Evolutionary conservation across 2,329 filamentous ascomycete genomes (phyloP).

Genomic region (Alternaria alternata): DNA sequence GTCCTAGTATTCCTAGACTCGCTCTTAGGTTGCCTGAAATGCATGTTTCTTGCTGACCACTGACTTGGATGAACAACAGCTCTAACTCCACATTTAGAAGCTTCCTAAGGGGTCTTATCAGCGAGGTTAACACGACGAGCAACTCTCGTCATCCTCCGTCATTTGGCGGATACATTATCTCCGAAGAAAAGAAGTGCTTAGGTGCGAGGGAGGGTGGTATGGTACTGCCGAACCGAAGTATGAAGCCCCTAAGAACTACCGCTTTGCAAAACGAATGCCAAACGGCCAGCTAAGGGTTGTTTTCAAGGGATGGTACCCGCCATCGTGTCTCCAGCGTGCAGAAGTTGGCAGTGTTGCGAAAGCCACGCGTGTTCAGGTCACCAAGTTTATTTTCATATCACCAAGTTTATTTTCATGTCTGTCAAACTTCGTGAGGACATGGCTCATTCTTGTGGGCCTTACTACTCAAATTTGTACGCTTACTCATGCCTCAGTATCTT

Average conservation of each 20-base stretch:
- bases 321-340: background rate
- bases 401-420: background rate
- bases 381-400: background rate
- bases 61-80: background rate
- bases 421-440: background rate
- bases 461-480: background rate
- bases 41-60: background rate
- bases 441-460: background rate
- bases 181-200: background rate
- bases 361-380: background rate
- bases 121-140: background rate
- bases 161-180: constrained; percentile 5
- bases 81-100: background rate
- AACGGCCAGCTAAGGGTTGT: background rate
- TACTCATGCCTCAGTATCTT: background rate
- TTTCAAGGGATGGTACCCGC: background rate
- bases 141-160: background rate
- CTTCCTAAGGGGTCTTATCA: background rate
- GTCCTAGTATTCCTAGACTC: background rate
- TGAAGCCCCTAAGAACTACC: background rate
- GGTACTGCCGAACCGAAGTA: constrained; percentile 1
- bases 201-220: background rate
- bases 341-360: background rate
- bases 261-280: constrained; percentile 2
- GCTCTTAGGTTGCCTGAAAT: background rate